Base-by-base conservation (phyloP, 2,329 filamentous ascomycete species). In the Colletotrichum sp. region DNA sequence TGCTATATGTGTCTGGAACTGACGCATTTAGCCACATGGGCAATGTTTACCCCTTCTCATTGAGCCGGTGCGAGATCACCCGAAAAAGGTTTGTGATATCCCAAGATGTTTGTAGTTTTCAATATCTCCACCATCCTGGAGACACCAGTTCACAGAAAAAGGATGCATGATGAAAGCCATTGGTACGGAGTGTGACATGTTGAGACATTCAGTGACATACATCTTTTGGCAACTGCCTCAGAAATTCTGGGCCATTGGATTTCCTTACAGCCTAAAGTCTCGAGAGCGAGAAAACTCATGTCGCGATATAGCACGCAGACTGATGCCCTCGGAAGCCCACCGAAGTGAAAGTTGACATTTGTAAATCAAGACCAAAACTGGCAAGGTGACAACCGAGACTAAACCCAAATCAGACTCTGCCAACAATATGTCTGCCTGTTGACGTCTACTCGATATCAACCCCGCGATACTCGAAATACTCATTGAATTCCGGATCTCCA, bases 401-500 rank as follows among this genome's bases (percentile, higher is more conserved):
- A 52, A 52, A 52, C 12, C 43, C 43, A 21, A 21, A 21, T 13
- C 43, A n/a, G n/a, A 21, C n/a, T 52, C 18, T 21, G 43, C 10
- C 9, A 12, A 21, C 9, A 43, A n/a, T 3, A n/a, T 43, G 38
- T n/a, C 9, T 43, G 38, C 38, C 16, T 43, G 10, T 21, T 58
- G 55, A 58, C 55, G 7, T 18, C 26, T 58, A 26, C 4, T 28
- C 24, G 4, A 18, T 30, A 58, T 85, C 83, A 24, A 86, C 76
- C 0, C 84, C 85, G 34, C 84, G 77, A 59, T 81, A 86, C 72
- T 85, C 84, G 74, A 86, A 86, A 36, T 81, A 86, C 71, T 79
- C 69, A 38, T 75, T 82, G 82, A 82, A 84, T 66, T 85, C 80
- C 13, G 61, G 34, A 69, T 86, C 84, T 7, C 82, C 72, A 3